These are phyloP conservation scores for Lactarius sanguifluus DNA, from an alignment of 768 basidiomycete species.

Conservation along the genomic window DNA sequence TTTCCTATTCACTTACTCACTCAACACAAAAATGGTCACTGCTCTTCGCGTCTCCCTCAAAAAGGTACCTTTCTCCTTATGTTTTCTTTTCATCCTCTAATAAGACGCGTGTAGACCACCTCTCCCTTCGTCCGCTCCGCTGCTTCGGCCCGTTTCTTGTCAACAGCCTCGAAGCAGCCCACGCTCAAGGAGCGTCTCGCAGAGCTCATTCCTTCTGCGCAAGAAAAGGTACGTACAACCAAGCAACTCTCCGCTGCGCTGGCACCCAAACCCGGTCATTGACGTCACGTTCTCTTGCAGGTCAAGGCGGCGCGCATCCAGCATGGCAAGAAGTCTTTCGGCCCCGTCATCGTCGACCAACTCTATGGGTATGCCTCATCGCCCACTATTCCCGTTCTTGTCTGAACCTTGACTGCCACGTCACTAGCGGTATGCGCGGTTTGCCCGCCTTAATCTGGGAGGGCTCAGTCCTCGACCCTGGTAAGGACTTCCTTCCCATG, in stretches of 20 bases:
- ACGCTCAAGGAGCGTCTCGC: constrained; percentile 91
- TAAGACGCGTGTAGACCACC: constrained; percentile 40
- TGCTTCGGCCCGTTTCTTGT: constrained; percentile 59
- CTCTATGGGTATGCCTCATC: constrained; percentile 68
- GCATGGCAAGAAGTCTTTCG: constrained; percentile 92
- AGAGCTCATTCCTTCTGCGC: constrained; percentile 89
- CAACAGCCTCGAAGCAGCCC: constrained; percentile 62
- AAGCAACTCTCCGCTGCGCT: not conserved
- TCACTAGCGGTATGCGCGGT: constrained; percentile 76
- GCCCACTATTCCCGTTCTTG: not conserved
- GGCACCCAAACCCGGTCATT: constrained; percentile 5
- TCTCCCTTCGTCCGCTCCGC: constrained; percentile 47
- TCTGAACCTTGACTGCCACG: constrained; percentile 21
- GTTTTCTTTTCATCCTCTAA: constrained; percentile 29
- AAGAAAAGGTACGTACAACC: constrained; percentile 65
- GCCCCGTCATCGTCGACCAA: constrained; percentile 87
- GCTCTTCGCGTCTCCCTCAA: constrained; percentile 38
- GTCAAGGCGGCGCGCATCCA: constrained; percentile 80
- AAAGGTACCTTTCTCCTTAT: constrained; percentile 37
- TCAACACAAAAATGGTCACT: constrained; percentile 33
- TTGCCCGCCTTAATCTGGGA: constrained; percentile 97
- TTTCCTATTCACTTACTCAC: not conserved
- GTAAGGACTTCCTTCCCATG: constrained; percentile 41
- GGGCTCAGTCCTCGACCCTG: constrained; percentile 93
- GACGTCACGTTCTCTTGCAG: constrained; percentile 39